These are phyloP conservation scores for Balakata baccata DNA, from an alignment of 345 rosid genomes.

Conservation along the genomic window DNA sequence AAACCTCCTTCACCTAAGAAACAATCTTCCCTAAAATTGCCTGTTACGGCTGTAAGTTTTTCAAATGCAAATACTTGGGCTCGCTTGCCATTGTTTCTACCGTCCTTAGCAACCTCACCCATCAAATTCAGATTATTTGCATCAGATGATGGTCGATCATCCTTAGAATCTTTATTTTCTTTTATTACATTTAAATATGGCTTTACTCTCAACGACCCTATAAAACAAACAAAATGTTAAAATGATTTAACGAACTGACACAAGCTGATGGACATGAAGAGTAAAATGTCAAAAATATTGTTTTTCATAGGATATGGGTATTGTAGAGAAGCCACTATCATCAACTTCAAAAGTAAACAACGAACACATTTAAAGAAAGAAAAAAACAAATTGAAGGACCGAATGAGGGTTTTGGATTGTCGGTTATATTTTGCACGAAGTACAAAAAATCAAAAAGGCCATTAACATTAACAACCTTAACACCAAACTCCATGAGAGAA, in stretches of 20 bases:
- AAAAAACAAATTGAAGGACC: constrained; percentile 11
- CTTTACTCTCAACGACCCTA: constrained; percentile 47
- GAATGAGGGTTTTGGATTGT: constrained; percentile 17
- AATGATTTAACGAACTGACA: constrained; percentile 15
- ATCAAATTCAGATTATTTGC: constrained; percentile 46
- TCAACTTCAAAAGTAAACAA: constrained; percentile 14
- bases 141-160: constrained; percentile 47
- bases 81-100: constrained; percentile 21
- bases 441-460: constrained; percentile 12
- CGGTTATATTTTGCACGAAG: constrained; percentile 13
- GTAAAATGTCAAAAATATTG: not conserved
- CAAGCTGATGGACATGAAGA: not conserved
- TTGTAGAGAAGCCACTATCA: constrained; percentile 13
- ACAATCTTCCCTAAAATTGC: constrained; percentile 58
- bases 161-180: constrained; percentile 37
- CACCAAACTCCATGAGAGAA: not conserved
- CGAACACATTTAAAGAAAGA: constrained; percentile 15
- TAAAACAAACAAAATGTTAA: constrained; percentile 22
- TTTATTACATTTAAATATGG: constrained; percentile 35
- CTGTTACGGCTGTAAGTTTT: constrained; percentile 61
- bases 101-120: constrained; percentile 38
- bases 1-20: constrained; percentile 90
- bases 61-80: constrained; percentile 54
- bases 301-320: not conserved
- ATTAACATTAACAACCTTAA: constrained; percentile 1